Evolutionary conservation across 2,329 filamentous ascomycete species (phyloP), one percentile per base, ranked within the genome.

Genomic region (Fusarium torulosum): DNA sequence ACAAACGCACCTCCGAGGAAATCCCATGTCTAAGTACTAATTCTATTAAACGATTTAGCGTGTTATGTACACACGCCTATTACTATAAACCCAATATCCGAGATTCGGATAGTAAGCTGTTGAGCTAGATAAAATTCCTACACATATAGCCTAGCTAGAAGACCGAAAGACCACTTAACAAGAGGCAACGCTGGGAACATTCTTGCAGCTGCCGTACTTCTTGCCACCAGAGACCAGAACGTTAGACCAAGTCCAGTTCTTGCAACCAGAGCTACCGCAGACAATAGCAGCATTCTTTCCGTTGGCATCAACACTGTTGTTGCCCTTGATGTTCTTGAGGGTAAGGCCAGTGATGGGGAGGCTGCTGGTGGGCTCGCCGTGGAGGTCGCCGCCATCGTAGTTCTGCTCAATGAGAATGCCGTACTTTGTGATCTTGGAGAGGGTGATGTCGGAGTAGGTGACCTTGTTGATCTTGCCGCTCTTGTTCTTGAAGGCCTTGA

Each of bases 221-320:
- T 82, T 80, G 43, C 86, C 86, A 41, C 86, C 86, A 20, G 82
- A 83, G 42, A 88, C 78, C 27, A 66, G 71, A 45, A 85, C 81
- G 44, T 77, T 80, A n/a, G 72, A 77, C 83, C 84, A 88, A 14
- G 79, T 83, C 83, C 85, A 89, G 74, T 80, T 75, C 23, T 78
- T 78, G 23, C 83, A 85, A 3, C 72, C 72, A 2, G 57, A 63
- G 49, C 76, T 76, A 13, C 81, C 86, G 58, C 86, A 88, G 10
- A 86, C 81, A 60, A 88, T 84, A 63, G 85, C 85, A 63, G 86
- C 75, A 53, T 84, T 77, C 43, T 75, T 80, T 6, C 72, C 82
- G 3, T 63, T 72, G 21, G 73, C 68, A 3, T 70, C 45, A n/a
- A 86, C 82, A 0, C 29, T 52, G 6, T 60, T 50, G 13, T 79